phyloP scores from a whole-genome alignment of 768 basidiomycete genomes.

The Boletus sp. region DNA sequence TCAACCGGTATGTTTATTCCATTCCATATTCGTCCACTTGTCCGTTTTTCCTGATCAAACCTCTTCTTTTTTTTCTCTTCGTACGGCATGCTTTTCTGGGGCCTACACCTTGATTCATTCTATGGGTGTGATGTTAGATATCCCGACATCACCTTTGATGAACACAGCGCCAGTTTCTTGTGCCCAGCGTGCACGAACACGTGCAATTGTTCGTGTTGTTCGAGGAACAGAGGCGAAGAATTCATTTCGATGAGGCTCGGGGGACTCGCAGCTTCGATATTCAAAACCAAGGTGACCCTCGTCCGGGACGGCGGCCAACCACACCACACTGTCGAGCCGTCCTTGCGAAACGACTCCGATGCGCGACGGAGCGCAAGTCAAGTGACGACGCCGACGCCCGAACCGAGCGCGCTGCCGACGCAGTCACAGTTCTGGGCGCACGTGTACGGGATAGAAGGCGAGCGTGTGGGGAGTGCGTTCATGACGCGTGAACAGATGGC shows the following conservation, averaged over 20 bases:
- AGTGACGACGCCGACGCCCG: slow-evolving; percentile 1
- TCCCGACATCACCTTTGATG: slow-evolving; percentile 36
- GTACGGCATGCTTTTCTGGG: neutral
- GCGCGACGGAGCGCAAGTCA: neutral
- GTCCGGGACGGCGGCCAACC: slow-evolving; percentile 17
- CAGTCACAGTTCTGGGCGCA: slow-evolving; percentile 32
- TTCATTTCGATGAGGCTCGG: slow-evolving; percentile 37
- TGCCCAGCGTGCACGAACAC: slow-evolving; percentile 45
- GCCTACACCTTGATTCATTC: neutral
- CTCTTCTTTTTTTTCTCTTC: neutral
- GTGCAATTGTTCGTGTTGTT: slow-evolving; percentile 51
- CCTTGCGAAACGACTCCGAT: neutral
- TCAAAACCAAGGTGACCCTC: slow-evolving; percentile 23
- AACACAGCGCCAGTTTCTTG: slow-evolving; percentile 26
- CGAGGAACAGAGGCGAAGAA: slow-evolving; percentile 42
- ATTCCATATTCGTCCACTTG: neutral
- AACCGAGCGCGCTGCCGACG: neutral
- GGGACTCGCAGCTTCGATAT: slow-evolving; percentile 20
- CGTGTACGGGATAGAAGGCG: slow-evolving; percentile 30
- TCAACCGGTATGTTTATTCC: slow-evolving; percentile 27
- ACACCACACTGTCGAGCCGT: neutral
- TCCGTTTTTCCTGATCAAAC: slow-evolving; percentile 3
- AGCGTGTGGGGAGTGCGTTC: slow-evolving; percentile 28
- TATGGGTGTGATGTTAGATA: slow-evolving; percentile 29
- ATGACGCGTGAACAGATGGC: slow-evolving; percentile 12